These are phyloP conservation scores for Ailanthus altissimus DNA, from an alignment of 345 rosid genomes.

Conservation along the genomic window DNA sequence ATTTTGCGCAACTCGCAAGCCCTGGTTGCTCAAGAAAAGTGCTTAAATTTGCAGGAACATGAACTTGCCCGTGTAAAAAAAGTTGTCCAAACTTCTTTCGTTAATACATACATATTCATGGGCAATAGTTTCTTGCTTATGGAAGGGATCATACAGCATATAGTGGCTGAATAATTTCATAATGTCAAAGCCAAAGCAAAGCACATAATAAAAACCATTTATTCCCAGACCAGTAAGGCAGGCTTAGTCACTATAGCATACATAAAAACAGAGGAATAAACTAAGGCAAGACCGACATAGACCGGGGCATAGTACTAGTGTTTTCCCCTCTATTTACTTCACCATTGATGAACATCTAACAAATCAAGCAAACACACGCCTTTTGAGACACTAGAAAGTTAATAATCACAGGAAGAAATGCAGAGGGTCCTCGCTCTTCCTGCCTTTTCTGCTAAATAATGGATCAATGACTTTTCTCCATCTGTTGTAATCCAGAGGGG, in stretches of 20 bases:
- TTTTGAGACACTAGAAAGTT: neutral
- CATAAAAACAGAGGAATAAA: neutral
- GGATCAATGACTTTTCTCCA: constrained; percentile 78
- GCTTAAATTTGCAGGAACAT: too few relatives aligned
- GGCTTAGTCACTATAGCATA: neutral
- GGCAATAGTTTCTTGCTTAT: neutral
- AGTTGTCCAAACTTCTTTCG: too few relatives aligned
- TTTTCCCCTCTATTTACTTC: neutral
- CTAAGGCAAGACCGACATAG: too few relatives aligned
- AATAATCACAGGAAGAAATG: constrained; percentile 14
- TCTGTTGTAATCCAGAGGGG: constrained; percentile 42
- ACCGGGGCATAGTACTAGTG: neutral
- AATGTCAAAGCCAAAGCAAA: too few relatives aligned
- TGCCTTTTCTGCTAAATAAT: constrained; percentile 35
- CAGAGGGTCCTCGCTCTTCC: neutral
- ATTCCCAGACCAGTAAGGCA: neutral
- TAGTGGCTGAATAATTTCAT: neutral
- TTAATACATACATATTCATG: too few relatives aligned
- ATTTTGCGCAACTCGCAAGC: too few relatives aligned
- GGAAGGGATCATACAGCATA: neutral
- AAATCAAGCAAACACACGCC: neutral
- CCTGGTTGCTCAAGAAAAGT: too few relatives aligned
- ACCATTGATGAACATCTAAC: neutral
- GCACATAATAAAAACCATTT: neutral
- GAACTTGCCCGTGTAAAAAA: too few relatives aligned